phyloP scores from a whole-genome alignment of 371 early-diverging fungal genomes.

The Dichotomocladium elegans region DNA sequence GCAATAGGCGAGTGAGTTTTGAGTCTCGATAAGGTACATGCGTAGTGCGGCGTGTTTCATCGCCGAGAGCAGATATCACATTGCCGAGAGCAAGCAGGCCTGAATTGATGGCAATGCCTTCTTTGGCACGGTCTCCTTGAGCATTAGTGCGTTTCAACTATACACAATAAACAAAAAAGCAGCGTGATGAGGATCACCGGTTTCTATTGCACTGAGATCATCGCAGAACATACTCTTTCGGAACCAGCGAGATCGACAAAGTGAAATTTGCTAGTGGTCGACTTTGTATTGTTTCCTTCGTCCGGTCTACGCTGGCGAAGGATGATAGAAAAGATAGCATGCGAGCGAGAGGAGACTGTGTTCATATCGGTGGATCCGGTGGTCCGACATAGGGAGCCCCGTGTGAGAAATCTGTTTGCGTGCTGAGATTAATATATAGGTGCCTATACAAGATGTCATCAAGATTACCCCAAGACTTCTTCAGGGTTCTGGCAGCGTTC shows the following conservation, averaged over 20 bases:
- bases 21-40: constrained; percentile 97
- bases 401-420: constrained; percentile 55
- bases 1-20: constrained; percentile 97
- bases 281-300: constrained; percentile 8
- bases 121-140: constrained; percentile 91
- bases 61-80: constrained; percentile 96
- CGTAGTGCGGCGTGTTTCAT: constrained; percentile 63
- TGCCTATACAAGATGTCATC: background rate
- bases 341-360: constrained; percentile 93
- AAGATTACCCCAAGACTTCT: constrained; percentile 64
- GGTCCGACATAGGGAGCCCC: constrained; percentile 86
- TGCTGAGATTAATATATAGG: background rate
- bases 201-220: background rate
- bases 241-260: constrained; percentile 98
- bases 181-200: background rate
- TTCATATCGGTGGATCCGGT: constrained; percentile 98
- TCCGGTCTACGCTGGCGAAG: constrained; percentile 52
- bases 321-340: constrained; percentile 97
- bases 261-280: constrained; percentile 70
- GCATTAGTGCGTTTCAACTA: constrained; percentile 92
- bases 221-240: constrained; percentile 40
- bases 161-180: background rate
- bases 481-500: constrained; percentile 69
- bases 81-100: constrained; percentile 97
- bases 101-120: constrained; percentile 97